Evolutionary conservation across 163 green algal genomes (phyloP), one percentile per base, ranked within the genome.

Genomic region (Chloromonas sp.): DNA sequence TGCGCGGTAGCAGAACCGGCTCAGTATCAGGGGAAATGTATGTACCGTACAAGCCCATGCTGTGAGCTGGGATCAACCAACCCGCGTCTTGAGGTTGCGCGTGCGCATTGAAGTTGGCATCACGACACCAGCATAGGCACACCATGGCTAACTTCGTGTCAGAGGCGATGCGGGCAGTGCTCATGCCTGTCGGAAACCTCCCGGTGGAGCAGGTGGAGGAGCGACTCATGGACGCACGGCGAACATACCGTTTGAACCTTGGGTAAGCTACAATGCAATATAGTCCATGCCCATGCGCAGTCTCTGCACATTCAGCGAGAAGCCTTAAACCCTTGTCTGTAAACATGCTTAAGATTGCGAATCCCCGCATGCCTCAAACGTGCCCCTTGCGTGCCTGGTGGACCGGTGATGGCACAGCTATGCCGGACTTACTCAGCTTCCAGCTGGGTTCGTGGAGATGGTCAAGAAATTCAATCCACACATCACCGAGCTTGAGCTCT

Each of bases 401-500:
- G 8, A 76, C 13, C 8, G 70, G 70, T 76, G 36, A 36, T 36
- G 36, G 36, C 60, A 76, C 88, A 94, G 90, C 0, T 95, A 94
- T 84, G 88, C 89, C 2, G 89, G 89, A n/a, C 74, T 93, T 2
- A 87, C 86, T 14, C 81, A 89, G 76, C 85, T 94, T 0, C 91
- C 91, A 58, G 61, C 81, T 58, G 88, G 89, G 1, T 93, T 94
- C 71, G 84, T 92, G 70, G 88, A 91, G 0, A 82, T 92, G 70
- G 88, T 95, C 15, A 92, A 93, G 81, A 92, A 90, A 78, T 91
- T 89, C 79, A 93, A 93, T 70, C 88, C 91, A 0, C 88, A 94
- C 81, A 91, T 95, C 60, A 90, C 87, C 57, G 92, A 94, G 86
- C 86, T 95, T 83, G 92, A 95, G 85, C 87, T 95, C 58, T 94